These are phyloP conservation scores for Blastobotrys buckinghamii DNA, from an alignment of 1,139 yeast species.

Conservation along the genomic window DNA sequence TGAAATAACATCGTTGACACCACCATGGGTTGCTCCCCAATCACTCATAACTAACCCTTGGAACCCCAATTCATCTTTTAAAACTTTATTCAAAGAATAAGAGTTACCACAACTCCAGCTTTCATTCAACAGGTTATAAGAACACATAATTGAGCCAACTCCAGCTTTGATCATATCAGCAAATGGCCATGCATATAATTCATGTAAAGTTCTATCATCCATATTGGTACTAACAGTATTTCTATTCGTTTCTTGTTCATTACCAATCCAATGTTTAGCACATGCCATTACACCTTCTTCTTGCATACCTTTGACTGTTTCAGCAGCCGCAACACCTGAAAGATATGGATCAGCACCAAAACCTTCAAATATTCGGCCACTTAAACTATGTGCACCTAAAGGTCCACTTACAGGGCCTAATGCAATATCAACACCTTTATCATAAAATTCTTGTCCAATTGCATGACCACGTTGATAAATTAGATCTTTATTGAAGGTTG, in stretches of 20 bases:
- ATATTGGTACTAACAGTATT: conserved; percentile 35
- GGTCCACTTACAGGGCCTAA: conserved; percentile 63
- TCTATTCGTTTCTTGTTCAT: conserved; percentile 49
- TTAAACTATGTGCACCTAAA: conserved; percentile 54
- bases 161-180: conserved; percentile 59
- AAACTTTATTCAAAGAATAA: conserved; percentile 46
- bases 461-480: conserved; percentile 51
- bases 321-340: conserved; percentile 52
- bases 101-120: conserved; percentile 59
- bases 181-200: conserved; percentile 59
- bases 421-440: conserved; percentile 53
- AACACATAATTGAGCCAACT: conserved; percentile 59
- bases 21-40: conserved; percentile 56
- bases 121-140: conserved; percentile 54
- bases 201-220: conserved; percentile 60
- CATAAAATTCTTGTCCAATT: conserved; percentile 49
- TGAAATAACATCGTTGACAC: conserved; percentile 50
- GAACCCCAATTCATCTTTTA: conserved; percentile 60
- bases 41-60: conserved; percentile 64
- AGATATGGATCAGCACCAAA: conserved; percentile 61
- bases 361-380: conserved; percentile 64
- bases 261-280: conserved; percentile 51
- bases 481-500: conserved; percentile 52
- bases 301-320: conserved; percentile 52
- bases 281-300: conserved; percentile 52